Evolutionary conservation across 768 basidiomycete species (phyloP).

Genomic region (Lactarius tabidus): DNA sequence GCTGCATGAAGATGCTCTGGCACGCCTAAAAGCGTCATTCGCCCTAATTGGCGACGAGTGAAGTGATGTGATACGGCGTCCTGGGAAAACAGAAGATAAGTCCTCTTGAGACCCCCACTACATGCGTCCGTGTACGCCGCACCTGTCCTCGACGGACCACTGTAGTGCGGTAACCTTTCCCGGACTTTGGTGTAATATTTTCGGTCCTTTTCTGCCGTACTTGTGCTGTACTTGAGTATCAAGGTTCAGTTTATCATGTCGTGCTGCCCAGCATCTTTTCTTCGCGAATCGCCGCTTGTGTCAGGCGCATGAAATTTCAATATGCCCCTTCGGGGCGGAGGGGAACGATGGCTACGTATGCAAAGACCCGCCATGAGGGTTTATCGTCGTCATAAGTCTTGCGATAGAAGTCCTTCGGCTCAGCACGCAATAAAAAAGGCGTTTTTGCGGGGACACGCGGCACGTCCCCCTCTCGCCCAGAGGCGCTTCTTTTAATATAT

Average conservation of each 20-base stretch:
- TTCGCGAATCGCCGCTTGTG: conserved; percentile 6
- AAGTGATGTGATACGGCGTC: conserved; percentile 6
- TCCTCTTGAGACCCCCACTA: not conserved
- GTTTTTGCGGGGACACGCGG: not conserved
- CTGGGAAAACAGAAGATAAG: conserved; percentile 6
- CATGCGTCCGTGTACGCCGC: not conserved
- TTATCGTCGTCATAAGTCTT: conserved; percentile 22
- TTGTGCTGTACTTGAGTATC: not conserved
- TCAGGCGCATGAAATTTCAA: not conserved
- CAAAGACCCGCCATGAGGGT: not conserved
- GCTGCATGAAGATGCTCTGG: conserved; percentile 27
- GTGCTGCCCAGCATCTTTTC: not conserved
- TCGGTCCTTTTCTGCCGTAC: conserved; percentile 1
- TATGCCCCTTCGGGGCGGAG: not conserved
- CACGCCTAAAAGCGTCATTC: conserved; percentile 25
- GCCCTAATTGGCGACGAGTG: conserved; percentile 8
- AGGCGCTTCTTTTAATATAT: conserved; percentile 7
- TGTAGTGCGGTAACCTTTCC: not conserved
- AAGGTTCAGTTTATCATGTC: conserved; percentile 6
- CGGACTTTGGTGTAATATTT: conserved; percentile 1
- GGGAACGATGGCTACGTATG: not conserved
- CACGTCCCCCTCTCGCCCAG: not conserved
- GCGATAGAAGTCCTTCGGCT: conserved; percentile 3
- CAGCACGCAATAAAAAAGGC: not conserved
- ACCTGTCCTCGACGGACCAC: not conserved